Evolutionary conservation across 805 yeast genomes (phyloP).

Genomic region (Yarrowia phangngaensis): DNA sequence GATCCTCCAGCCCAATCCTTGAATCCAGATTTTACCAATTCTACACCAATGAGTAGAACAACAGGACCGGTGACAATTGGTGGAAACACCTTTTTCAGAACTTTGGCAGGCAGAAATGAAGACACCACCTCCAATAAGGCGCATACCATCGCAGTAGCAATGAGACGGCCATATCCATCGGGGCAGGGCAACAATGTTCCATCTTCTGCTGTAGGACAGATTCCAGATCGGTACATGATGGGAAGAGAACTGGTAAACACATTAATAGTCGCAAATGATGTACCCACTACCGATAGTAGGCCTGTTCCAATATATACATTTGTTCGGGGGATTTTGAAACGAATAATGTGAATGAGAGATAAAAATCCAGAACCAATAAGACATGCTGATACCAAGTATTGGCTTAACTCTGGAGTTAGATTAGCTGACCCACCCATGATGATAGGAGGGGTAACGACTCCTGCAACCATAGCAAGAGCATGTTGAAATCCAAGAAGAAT

Average conservation of each 20-base stretch:
- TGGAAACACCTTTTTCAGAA: constrained; percentile 73
- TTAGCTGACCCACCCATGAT: constrained; percentile 64
- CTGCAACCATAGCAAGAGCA: constrained; percentile 88
- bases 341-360: constrained; percentile 70
- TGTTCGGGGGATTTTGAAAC: constrained; percentile 71
- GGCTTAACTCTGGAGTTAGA: constrained; percentile 47
- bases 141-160: constrained; percentile 75
- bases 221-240: constrained; percentile 70
- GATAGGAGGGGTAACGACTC: constrained; percentile 80
- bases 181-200: constrained; percentile 78
- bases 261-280: constrained; percentile 83
- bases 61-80: constrained; percentile 93
- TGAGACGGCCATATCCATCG: constrained; percentile 78
- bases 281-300: constrained; percentile 82
- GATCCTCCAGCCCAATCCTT: constrained; percentile 87
- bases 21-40: constrained; percentile 67
- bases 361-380: constrained; percentile 68
- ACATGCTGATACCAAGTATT: constrained; percentile 68
- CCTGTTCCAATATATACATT: constrained; percentile 85
- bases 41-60: constrained; percentile 75
- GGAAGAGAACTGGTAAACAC: constrained; percentile 75
- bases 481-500: constrained; percentile 81
- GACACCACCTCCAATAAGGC: constrained; percentile 67
- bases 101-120: constrained; percentile 72
- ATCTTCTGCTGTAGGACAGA: constrained; percentile 52